Evolutionary conservation across 208 protist genomes (phyloP).

Genomic region (Leishmania lainsoni): DNA sequence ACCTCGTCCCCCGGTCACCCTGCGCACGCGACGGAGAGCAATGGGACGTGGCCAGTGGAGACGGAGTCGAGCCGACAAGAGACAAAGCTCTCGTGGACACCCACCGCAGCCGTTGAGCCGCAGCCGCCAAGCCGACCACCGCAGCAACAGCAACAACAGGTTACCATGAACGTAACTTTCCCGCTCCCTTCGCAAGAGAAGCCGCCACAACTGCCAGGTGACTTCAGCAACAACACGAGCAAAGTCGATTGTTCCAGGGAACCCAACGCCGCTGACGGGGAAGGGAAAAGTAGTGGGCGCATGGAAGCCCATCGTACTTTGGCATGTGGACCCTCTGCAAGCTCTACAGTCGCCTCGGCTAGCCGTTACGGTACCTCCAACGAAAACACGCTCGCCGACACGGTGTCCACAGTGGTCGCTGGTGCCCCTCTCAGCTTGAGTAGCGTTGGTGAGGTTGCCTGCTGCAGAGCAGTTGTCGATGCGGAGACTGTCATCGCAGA

Average conservation of each 20-base stretch:
- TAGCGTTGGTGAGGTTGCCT: background rate
- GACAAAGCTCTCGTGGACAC: background rate
- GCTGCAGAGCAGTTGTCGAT: background rate
- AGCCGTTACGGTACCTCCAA: background rate
- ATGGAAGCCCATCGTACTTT: background rate
- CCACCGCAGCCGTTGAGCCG: background rate
- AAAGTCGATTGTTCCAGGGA: background rate
- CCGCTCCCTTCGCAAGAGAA: background rate
- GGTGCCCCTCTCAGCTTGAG: background rate
- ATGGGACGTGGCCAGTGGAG: background rate
- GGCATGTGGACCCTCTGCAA: background rate
- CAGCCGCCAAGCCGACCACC: too few species aligned
- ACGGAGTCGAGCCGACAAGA: too few species aligned
- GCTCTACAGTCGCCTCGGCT: background rate
- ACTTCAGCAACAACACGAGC: background rate
- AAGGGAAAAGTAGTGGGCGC: background rate
- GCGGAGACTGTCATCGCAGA: background rate
- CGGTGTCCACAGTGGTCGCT: background rate
- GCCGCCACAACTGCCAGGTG: background rate
- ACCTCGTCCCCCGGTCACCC: background rate
- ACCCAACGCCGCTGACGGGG: background rate
- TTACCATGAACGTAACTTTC: background rate
- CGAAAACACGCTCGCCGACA: background rate
- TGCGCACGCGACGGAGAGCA: background rate
- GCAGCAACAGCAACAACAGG: background rate